phyloP scores from a whole-genome alignment of 2,329 filamentous ascomycete genomes.

The Elsinoe batatas region DNA sequence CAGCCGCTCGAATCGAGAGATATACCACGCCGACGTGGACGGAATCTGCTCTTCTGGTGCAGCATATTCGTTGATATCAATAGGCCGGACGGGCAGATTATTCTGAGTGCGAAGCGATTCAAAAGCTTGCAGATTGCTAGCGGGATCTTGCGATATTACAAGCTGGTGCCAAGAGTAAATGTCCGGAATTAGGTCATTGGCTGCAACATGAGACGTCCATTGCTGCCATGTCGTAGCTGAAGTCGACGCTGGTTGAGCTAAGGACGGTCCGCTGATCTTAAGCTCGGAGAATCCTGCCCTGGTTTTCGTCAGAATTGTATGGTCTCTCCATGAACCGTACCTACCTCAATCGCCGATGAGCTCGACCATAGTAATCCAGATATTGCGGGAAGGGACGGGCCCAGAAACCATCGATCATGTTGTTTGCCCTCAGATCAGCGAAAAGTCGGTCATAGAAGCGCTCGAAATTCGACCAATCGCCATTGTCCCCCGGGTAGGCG shows the following conservation, averaged over 20 bases:
- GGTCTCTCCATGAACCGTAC: neutral
- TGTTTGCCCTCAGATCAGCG: slow-evolving; percentile 30
- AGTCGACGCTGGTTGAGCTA: slow-evolving; percentile 26
- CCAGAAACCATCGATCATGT: slow-evolving; percentile 33
- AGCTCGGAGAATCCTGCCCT: neutral
- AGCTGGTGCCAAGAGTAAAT: slow-evolving; percentile 37
- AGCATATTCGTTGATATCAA: slow-evolving; percentile 44
- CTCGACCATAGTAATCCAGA: slow-evolving; percentile 33
- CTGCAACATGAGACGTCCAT: slow-evolving; percentile 28
- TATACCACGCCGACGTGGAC: slow-evolving; percentile 35
- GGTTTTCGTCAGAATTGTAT: neutral
- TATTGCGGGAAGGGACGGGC: slow-evolving; percentile 30
- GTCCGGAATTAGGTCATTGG: slow-evolving; percentile 33
- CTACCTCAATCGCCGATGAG: slow-evolving; percentile 31
- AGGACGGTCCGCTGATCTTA: slow-evolving; percentile 24
- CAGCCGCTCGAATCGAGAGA: slow-evolving; percentile 38
- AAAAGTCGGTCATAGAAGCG: slow-evolving; percentile 33
- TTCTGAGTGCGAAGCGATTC: neutral
- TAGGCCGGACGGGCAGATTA: slow-evolving; percentile 15
- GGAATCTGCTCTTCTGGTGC: slow-evolving; percentile 33
- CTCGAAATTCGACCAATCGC: slow-evolving; percentile 40
- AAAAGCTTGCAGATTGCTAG: neutral
- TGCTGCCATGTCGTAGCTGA: slow-evolving; percentile 34
- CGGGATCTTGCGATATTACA: neutral
- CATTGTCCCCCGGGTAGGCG: slow-evolving; percentile 41